Base-by-base conservation (phyloP, 2,329 filamentous ascomycete genomes). In the Fusarium luffae region DNA sequence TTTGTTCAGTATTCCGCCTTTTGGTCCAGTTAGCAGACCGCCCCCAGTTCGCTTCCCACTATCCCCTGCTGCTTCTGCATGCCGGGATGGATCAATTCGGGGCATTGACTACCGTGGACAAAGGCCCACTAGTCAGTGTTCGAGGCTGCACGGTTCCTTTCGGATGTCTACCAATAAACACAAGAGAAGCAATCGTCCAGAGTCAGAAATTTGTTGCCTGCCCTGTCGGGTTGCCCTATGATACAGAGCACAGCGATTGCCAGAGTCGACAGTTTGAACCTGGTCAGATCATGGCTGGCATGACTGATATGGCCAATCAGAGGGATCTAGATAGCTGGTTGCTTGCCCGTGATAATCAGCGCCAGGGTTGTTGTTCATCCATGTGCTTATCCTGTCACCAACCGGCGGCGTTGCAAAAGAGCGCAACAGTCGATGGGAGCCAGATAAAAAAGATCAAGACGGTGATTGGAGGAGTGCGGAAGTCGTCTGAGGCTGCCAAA, bases 1-100 rank as follows among this genome's bases (percentile, higher is more conserved):
- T 67, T 21, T 59, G 60, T 63, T 46, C 42, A 41, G 51, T 37
- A 13, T 70, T 62, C 54, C 51, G 40, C 49, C 27, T 37, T 51
- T 51, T 18, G 16, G n/a, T 13, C 27, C 34, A 37, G 10, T 51
- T 28, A 28, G 48, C 34, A 49, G 44, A 64, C 61, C 59, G 27
- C 61, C 50, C 48, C 37, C 44, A 44, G 25, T 51, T 52, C 62
- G 32, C 30, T 50, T 32, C 47, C 23, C 43, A 28, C 54, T 52
- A 42, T 30, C 27, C 60, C 47, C 57, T 63, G 58, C 34, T 50
- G 32, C n/a, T n/a, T 54, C 21, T 37, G 48, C 28, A 42, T 43
- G 21, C 59, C 19, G 23, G 21, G 28, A 49, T 43, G 43, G 28
- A 40, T 43, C 50, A 37, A 49, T 58, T 49, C 25, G 41, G 43